Base-by-base conservation (phyloP, 306 rosid genomes). In the Fragaria vesca region DNA sequence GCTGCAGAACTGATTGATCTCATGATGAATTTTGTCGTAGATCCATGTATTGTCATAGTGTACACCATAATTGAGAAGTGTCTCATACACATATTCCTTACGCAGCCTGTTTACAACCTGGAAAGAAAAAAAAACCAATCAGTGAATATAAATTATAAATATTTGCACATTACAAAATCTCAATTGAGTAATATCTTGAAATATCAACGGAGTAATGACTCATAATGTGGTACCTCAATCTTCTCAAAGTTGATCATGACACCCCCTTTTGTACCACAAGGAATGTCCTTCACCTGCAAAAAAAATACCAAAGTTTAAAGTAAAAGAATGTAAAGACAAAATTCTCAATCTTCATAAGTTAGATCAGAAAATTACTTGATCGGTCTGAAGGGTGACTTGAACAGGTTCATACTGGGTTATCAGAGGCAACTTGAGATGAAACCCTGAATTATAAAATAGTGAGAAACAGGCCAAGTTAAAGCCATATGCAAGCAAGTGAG, bases 181-280 rank as follows among this genome's bases (percentile, higher is more conserved):
- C 34, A 21, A 24, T 26, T 71, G 65, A 60, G 17, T n/a, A 21
- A n/a, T n/a, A 55, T 77, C 42, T n/a, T 26, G n/a, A 30, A 28
- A 76, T 30, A 12, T 7, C 6, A 0, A 46, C 77, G 28, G n/a
- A 80, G 54, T 60, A 43, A 42, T 30, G 67, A 16, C 69, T 55
- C 36, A 32, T 47, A 66, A 51, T 18, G n/a, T 42, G 58, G 17
- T 81, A 95, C 99, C 93, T 95, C 94, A 51, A 95, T 93, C 90
- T 93, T 95, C 83, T 79, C 97, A 71, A 95, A 95, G 78, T 60
- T 86, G 71, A 91, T 95, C 97, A 91, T 93, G 71, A 95, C 97
- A 73, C 94, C 99, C 66, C 97, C 99, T 83, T 95, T 95, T 15
- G 97, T 93, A 79, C 97, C 99, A 1, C 99, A 95, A 30, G 99